phyloP scores from a whole-genome alignment of 164 flowering plant species.

The Vitis riparia region DNA sequence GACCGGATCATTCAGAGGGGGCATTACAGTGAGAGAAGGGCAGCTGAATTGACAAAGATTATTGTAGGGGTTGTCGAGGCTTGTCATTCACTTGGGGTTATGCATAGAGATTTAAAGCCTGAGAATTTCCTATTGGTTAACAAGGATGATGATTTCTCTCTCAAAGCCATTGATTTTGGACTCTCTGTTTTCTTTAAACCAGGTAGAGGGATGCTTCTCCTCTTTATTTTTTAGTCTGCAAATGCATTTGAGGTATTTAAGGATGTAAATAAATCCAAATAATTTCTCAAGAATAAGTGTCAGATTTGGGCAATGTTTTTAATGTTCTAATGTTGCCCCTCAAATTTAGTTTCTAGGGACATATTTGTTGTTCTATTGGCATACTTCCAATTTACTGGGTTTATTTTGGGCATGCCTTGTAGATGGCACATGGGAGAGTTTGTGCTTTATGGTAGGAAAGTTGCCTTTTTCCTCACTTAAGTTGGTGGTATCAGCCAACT shows the following conservation, averaged over 20 bases:
- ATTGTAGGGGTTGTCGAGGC: conserved; percentile 89
- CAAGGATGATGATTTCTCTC: conserved; percentile 86
- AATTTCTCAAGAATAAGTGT: no score
- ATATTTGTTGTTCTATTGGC: no score
- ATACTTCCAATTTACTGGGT: no score
- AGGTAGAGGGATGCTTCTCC: conserved; percentile 36
- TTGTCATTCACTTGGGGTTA: conserved; percentile 91
- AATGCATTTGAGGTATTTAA: not conserved
- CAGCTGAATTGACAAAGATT: conserved; percentile 82
- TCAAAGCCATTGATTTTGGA: conserved; percentile 92
- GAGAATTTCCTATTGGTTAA: conserved; percentile 87
- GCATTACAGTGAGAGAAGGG: conserved; percentile 83
- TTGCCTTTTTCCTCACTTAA: not conserved
- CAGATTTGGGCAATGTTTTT: no score
- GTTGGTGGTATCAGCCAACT: not conserved
- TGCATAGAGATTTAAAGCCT: conserved; percentile 90
- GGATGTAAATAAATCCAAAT: no score
- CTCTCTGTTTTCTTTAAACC: conserved; percentile 93
- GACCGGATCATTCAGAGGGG: conserved; percentile 89
- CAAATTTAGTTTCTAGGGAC: not conserved
- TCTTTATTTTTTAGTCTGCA: not conserved
- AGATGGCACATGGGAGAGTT: no score
- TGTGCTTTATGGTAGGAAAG: not conserved
- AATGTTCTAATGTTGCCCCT: not conserved
- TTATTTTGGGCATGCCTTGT: no score